Conservation (phyloP, 768 basidiomycete species). For the Naganishia vaughanmartiniae region DNA sequence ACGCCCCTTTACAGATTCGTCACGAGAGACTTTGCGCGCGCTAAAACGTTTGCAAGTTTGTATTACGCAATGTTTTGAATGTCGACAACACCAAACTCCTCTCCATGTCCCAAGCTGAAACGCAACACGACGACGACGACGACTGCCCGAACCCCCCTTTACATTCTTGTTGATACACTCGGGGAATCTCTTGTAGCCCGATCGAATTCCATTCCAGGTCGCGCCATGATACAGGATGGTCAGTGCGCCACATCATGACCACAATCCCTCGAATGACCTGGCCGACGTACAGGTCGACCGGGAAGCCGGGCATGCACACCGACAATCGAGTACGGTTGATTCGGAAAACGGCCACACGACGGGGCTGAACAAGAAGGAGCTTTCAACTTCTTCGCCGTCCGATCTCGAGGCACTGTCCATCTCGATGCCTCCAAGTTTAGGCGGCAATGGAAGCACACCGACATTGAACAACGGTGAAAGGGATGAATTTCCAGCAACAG, state of each 20-base stretch:
- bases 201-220: not conserved
- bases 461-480: not conserved
- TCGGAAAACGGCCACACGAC: no score
- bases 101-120: not conserved
- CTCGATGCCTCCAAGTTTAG: not conserved
- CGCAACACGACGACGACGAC: not conserved
- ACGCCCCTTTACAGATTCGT: no score
- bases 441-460: not conserved
- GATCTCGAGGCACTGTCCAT: not conserved
- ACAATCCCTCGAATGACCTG: not conserved
- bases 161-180: no score
- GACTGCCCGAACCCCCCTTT: not conserved
- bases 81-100: not conserved
- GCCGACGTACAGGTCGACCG: not conserved
- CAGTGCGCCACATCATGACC: not conserved
- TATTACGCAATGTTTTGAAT: slow-evolving; percentile 4
- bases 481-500: not conserved
- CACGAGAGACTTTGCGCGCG: no score
- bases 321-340: no score
- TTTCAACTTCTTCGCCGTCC: no score
- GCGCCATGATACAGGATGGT: not conserved
- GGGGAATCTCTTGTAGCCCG: no score
- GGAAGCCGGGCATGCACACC: not conserved
- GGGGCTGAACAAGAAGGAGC: no score
- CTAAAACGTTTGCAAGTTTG: no score